Base-by-base conservation (phyloP, 2,329 filamentous ascomycete species). In the Dichotomopilus funicola region DNA sequence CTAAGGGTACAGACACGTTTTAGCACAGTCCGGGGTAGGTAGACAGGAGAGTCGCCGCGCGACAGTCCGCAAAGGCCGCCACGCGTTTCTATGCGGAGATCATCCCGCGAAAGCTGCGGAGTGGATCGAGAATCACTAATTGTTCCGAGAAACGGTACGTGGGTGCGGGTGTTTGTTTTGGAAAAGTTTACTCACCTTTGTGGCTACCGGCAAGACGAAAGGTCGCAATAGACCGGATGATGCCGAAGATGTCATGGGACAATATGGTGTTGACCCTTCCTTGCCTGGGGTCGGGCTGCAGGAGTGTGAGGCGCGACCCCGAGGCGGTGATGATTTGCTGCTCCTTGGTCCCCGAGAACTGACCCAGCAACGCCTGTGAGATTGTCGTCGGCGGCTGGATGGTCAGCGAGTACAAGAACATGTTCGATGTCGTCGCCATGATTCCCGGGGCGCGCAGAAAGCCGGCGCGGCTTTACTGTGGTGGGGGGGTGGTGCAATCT, bases 331-430 rank as follows among this genome's bases (percentile, higher is more conserved):
- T 83, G 69, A 99, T 96, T 74, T 96, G 91, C 78, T 99, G 94
- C 74, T 96, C 92, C 75, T 92, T 95, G 62, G 90, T 96, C 63
- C 92, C 91, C 58, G 90, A 86, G 73, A 97, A 97, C 75, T 97
- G 92, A 65, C 94, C 95, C 58, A 96, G 81, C 62, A 96, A 87
- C 61, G 94, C 91, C 74, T 95, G 88, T 50, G 87, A 91, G 67
- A 96, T 85, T 58, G 90, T 88, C 63, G 91, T 91, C 37, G 94
- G 89, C 65, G 89, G 87, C 74, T 96, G 91, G 68, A 99, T 86
- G 64, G 94, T 97, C 76, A 99, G 80, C 67, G 90, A 94, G 77
- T 99, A 99, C 76, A 99, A 86, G 72, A 96, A 96, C 90, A 96
- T 95, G 72, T 92, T 92, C 63, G 91, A 96, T 59, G 92, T 96